These are phyloP conservation scores for Neofusicoccum umdonicola DNA, from an alignment of 2,329 filamentous ascomycete genomes.

Conservation along the genomic window DNA sequence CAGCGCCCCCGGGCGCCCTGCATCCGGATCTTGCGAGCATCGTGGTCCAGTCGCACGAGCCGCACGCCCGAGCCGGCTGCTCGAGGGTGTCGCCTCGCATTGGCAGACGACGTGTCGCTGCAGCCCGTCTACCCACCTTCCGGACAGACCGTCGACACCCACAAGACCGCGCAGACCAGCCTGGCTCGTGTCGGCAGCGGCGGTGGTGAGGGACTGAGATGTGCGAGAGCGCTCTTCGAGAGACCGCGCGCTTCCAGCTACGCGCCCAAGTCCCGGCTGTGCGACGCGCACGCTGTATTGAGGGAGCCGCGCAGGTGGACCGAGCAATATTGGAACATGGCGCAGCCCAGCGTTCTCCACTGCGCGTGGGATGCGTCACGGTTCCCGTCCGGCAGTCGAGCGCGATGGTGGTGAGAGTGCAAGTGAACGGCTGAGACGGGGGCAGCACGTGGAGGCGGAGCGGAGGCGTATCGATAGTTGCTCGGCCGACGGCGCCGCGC, in stretches of 20 bases:
- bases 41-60: not conserved
- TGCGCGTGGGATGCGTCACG: not conserved
- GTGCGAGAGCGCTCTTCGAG: not conserved
- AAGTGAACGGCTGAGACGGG: no score
- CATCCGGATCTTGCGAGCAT: not conserved
- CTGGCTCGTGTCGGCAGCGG: not conserved
- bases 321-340: not conserved
- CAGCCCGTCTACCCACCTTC: not conserved
- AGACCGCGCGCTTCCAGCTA: constrained; percentile 2
- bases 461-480: constrained; percentile 9
- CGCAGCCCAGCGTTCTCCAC: not conserved
- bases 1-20: not conserved
- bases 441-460: not conserved
- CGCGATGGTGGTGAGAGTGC: not conserved
- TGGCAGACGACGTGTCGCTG: not conserved
- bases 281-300: not conserved
- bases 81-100: not conserved
- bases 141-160: not conserved
- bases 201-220: not conserved
- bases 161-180: not conserved
- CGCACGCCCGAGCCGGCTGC: not conserved
- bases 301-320: not conserved
- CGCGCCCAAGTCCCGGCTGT: not conserved
- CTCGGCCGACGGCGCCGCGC: not conserved
- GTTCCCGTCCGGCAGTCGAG: not conserved